These are phyloP conservation scores for Pyrenophora graminea DNA, from an alignment of 2,329 filamentous ascomycete genomes.

Conservation along the genomic window DNA sequence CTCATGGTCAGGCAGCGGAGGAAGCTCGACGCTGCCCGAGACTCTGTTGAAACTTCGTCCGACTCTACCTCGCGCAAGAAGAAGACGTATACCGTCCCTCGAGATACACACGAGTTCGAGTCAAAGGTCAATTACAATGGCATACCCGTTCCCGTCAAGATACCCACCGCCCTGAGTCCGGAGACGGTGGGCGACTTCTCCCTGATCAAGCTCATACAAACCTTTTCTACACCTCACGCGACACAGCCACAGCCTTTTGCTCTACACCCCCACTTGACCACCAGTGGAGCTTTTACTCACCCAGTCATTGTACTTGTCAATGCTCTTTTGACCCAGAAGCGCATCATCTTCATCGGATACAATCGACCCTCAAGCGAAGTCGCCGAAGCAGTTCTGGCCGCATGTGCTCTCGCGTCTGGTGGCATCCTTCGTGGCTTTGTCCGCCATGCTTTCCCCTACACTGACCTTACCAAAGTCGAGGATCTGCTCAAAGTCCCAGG, in stretches of 20 bases:
- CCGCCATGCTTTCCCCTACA: conserved; percentile 95
- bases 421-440: conserved; percentile 93
- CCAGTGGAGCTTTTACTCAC: conserved; percentile 85
- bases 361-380: conserved; percentile 95
- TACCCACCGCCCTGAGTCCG: conserved; percentile 88
- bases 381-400: conserved; percentile 96
- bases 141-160: conserved; percentile 94
- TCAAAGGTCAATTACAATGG: conserved; percentile 94
- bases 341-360: conserved; percentile 93
- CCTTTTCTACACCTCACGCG: conserved; percentile 82
- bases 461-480: conserved; percentile 95
- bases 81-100: conserved; percentile 74
- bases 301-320: conserved; percentile 95
- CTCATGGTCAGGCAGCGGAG: conserved; percentile 86
- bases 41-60: conserved; percentile 41
- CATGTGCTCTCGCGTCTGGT: conserved; percentile 89
- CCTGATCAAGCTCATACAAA: conserved; percentile 94
- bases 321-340: conserved; percentile 92
- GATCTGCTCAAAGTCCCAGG: conserved; percentile 94
- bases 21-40: conserved; percentile 60
- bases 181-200: conserved; percentile 98
- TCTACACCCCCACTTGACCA: conserved; percentile 89
- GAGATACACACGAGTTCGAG: conserved; percentile 98
- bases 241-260: conserved; percentile 82
- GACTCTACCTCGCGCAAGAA: conserved; percentile 49